Conservation (phyloP, 2,329 filamentous ascomycete species). For the Madurella fahalii region DNA sequence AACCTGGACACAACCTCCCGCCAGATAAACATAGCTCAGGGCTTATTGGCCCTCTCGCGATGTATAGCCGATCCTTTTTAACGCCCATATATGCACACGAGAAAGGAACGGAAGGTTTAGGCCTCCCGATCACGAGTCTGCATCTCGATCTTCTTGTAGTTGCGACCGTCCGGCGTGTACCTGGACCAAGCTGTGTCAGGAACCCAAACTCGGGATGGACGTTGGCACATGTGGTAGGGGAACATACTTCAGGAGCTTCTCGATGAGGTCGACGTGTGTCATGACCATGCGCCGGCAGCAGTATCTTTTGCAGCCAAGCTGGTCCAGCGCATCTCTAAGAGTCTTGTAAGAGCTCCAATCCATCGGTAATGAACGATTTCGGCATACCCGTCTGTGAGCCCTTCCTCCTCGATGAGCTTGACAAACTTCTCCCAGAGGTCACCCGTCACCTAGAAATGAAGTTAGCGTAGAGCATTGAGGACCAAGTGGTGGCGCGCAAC, state of each 20-base stretch:
- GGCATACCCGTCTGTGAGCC: slow-evolving; percentile 62
- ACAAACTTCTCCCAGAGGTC: slow-evolving; percentile 98
- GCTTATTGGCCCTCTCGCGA: not conserved
- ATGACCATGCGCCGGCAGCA: slow-evolving; percentile 99
- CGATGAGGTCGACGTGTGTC: slow-evolving; percentile 97
- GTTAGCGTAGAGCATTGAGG: slow-evolving; percentile 29
- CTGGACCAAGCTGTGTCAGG: slow-evolving; percentile 32
- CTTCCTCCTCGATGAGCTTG: slow-evolving; percentile 77
- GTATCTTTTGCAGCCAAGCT: slow-evolving; percentile 89
- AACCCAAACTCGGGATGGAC: not conserved
- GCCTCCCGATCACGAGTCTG: slow-evolving; percentile 10
- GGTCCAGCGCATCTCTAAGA: slow-evolving; percentile 87
- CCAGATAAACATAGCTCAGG: not conserved
- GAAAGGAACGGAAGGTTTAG: not conserved
- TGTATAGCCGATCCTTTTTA: slow-evolving; percentile 5
- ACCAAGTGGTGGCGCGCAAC: slow-evolving; percentile 21
- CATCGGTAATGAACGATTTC: not conserved
- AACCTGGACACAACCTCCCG: slow-evolving; percentile 1
- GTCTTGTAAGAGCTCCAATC: slow-evolving; percentile 26
- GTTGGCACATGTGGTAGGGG: not conserved
- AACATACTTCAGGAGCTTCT: slow-evolving; percentile 89
- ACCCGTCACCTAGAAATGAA: slow-evolving; percentile 70
- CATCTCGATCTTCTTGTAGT: slow-evolving; percentile 56
- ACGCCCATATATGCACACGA: slow-evolving; percentile 14
- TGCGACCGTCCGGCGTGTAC: slow-evolving; percentile 60